phyloP scores from a whole-genome alignment of 257 asterid species.

The Solanum clarkiae region DNA sequence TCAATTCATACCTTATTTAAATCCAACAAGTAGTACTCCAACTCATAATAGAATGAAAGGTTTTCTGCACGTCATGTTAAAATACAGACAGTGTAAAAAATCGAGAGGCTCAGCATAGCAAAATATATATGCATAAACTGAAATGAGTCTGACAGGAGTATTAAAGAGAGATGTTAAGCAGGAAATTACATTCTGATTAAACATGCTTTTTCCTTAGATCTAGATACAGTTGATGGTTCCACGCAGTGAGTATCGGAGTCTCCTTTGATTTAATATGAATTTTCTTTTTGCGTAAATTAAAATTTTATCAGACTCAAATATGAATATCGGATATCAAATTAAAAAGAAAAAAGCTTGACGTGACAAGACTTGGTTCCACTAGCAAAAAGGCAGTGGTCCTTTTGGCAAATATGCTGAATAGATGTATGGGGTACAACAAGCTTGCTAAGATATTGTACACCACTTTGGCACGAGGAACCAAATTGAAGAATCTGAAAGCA shows the following conservation, averaged over 20 bases:
- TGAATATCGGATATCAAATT: too few species aligned
- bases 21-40: too few species aligned
- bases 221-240: background rate
- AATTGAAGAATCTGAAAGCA: conserved; percentile 1
- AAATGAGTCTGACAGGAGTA: background rate
- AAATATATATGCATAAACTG: background rate
- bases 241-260: background rate
- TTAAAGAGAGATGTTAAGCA: background rate
- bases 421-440: background rate
- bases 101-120: background rate
- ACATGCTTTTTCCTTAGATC: background rate
- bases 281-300: too few species aligned
- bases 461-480: background rate
- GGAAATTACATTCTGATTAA: background rate
- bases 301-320: too few species aligned
- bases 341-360: too few species aligned
- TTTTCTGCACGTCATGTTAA: too few species aligned
- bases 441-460: background rate
- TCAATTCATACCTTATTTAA: too few species aligned
- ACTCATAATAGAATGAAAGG: too few species aligned
- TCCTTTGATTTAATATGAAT: too few species aligned
- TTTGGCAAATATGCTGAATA: background rate
- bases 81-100: background rate
- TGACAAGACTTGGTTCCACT: background rate
- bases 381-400: background rate